Evolutionary conservation across 2,329 filamentous ascomycete genomes (phyloP), one percentile per base, ranked within the genome.

Genomic region (Claviceps sp.): DNA sequence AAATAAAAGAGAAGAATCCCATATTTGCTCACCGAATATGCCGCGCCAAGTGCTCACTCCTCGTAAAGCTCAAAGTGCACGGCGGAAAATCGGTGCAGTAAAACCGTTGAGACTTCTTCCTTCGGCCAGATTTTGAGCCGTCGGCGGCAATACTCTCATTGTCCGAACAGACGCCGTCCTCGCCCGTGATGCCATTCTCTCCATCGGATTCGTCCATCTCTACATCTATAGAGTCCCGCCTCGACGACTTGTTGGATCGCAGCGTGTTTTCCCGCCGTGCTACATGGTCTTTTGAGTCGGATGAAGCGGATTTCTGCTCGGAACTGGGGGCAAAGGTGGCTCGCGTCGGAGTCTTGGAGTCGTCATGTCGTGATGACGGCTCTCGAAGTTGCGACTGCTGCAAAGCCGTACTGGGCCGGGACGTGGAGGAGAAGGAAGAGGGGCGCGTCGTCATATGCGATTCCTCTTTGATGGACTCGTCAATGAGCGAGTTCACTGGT

Each of bases 41-140:
- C 50, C 93, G 80, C 16, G 91, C 91, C 55, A 98, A 69, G 72
- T 98, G 93, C 66, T 98, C 93, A 63, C 91, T 97, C 56, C 93
- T 77, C 0, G 93, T 97, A 65, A 98, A 98, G 67, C 89, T 96
- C 53, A 98, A 68, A 62, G 85, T 90, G 68, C 93, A 98, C 4
- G 90, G 90, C 26, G 91, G 91, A 60, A 88, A 97, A 37, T 95
- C 89, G 4, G 86, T 94, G 70, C 93, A 98, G 68, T 91, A 96
- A 68, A 98, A 98, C 46, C 88, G 82, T 66, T 96, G 89, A 0
- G 89, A 88, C 68, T 95, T 95, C 72, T 95, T 96, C 78, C 96
- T 97, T 71, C 94, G 95, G 50, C 78, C 83, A 8, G 86, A 85
- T 56, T 84, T 79, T n/a, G 75, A 73, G 43, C 81, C 72, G 62